Conservation (phyloP, 2,329 filamentous ascomycete species). For the Cercospora zeina region DNA sequence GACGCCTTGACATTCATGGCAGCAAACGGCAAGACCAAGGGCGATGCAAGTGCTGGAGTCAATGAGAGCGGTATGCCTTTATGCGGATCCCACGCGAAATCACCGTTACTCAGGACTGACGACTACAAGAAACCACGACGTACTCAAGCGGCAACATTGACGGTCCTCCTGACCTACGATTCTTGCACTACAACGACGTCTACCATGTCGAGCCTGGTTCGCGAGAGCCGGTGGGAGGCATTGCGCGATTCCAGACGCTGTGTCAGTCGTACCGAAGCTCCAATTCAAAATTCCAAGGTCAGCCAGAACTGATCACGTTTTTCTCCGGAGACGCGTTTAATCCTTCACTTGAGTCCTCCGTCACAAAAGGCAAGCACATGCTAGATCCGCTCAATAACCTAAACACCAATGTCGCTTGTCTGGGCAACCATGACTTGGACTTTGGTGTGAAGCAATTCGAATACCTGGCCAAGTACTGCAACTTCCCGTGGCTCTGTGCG, state of each 20-base stretch:
- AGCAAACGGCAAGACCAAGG: background rate
- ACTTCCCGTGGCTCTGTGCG: conserved; percentile 85
- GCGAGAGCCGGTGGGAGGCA: conserved; percentile 79
- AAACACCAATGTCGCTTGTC: conserved; percentile 75
- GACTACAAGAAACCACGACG: conserved; percentile 29
- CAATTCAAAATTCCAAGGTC: conserved; percentile 60
- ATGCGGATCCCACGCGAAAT: background rate
- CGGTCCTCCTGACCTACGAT: conserved; percentile 62
- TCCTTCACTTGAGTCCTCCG: conserved; percentile 80
- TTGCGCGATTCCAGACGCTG: conserved; percentile 76
- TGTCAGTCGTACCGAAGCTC: conserved; percentile 64
- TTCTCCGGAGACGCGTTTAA: conserved; percentile 95
- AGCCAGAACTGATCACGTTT: conserved; percentile 70
- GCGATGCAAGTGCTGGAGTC: background rate
- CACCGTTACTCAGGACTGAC: background rate
- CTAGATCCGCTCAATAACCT: conserved; percentile 77
- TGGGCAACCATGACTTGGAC: conserved; percentile 92
- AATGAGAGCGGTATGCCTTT: background rate
- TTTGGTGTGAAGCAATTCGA: conserved; percentile 82
- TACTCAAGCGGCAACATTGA: conserved; percentile 25
- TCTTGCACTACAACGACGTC: conserved; percentile 91
- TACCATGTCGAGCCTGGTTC: conserved; percentile 80
- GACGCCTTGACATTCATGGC: background rate
- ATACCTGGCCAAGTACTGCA: conserved; percentile 70
- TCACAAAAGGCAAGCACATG: conserved; percentile 91